Evolutionary conservation across 2,329 filamentous ascomycete species (phyloP), one percentile per base, ranked within the genome.

Genomic region (Colletotrichum karsti): DNA sequence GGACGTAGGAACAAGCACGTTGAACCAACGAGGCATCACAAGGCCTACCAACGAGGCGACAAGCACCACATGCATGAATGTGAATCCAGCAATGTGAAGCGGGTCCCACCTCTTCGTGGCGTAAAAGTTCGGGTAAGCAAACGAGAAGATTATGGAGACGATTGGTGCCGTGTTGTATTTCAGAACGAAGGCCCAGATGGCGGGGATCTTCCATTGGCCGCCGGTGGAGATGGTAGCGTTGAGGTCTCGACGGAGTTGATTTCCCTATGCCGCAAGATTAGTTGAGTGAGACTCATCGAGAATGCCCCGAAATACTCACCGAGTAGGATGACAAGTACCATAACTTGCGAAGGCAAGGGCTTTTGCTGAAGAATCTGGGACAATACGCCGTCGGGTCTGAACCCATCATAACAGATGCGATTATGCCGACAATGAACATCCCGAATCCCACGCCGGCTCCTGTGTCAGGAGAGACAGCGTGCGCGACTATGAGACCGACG

Each of bases 371-470:
- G 12, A 56, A 41, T 2, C 3, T 6, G 1, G 61, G 53, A 15
- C 54, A 61, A 35, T 64, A 67, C 5, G 59, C 44, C 1, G 44
- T 48, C 3, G 69, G 65, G 18, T 41, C 48, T 3, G 39, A 58
- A 4, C 81, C 78, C 4, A 84, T 61, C 1, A 80, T 12, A 0
- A 80, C 70, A 7, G 84, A 74, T 3, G 75, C 33, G 2, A 82
- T 57, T 0, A 76, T 68, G 9, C 81, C 81, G 3, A 77, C 70
- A 13, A 84, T 74, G 69, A 82, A 88, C 22, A 87, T 67, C 2
- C 84, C 85, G 39, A 87, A 82, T 0, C 85, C 86, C 5, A 81
- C 81, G 0, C 80, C 84, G 0, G 83, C 84, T 15, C 85, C 85
- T 2, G 78, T 79, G 5, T 73, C 72, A 0, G 80, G 79, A 20